Base-by-base conservation (phyloP, 257 asterid species). In the Salvia miltiorrhiza region DNA sequence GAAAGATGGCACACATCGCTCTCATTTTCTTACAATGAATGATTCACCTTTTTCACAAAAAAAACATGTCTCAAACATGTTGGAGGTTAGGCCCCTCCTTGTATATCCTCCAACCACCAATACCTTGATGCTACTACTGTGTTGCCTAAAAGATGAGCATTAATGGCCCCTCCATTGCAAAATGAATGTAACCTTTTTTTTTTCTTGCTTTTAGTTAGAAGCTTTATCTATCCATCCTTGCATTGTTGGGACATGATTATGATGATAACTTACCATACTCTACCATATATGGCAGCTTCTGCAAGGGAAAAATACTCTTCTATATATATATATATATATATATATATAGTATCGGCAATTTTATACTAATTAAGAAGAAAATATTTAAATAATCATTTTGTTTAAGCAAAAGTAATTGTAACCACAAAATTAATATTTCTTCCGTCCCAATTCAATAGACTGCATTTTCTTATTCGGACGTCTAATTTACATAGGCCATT, bases 41-140 rank as follows among this genome's bases (percentile, higher is more conserved):
- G 73, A 68, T 74, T 65, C 43, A 63, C 59, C 39, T 57, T 74
- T 53, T 20, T 9, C 30, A 63, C 26, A 47, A 62, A 58, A 57
- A 84, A 76, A 65, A 87, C 96, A 89, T 87, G 96, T 89, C 87
- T 77, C 28, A 63, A 78, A 89, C 96, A 85, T 87, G 96, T 85
- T 72, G 86, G 85, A 63, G 12, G 41, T 32, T 33, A 62, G 80
- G 76, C 72, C 77, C 63, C 56, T 59, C 61, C 45, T 12, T 0
- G 16, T 2, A 9, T 55, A 63, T 10, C 59, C 39, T 73, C 54
- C 71, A 10, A 73, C 64, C 75, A 73, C 81, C 78, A 79, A 45
- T 76, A 56, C 40, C 24, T 73, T 69, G 72, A 65, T 78, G 70
- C 70, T 64, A 60, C 72, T 79, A 60, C 72, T 79, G 57, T 69